Conservation (phyloP, 371 early-diverging fungal genomes). For the Mucor saturninus region DNA sequence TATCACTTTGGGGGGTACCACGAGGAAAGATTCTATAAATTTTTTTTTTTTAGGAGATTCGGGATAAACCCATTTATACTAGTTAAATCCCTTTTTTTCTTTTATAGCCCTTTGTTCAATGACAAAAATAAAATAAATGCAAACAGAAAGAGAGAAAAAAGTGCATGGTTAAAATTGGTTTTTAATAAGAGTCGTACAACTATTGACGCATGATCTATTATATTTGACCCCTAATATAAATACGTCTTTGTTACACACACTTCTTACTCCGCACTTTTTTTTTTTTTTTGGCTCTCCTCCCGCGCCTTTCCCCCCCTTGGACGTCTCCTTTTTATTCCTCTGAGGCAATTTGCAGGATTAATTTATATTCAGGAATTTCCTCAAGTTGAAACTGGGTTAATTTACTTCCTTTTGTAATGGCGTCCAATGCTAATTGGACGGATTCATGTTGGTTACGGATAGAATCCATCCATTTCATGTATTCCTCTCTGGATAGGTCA, state of each 20-base stretch:
- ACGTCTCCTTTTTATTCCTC: constrained; percentile 10
- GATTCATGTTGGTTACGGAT: constrained; percentile 52
- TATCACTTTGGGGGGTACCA: constrained; percentile 23
- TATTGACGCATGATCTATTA: too few relatives aligned
- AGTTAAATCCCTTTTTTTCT: constrained; percentile 8
- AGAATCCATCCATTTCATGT: constrained; percentile 66
- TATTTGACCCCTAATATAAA: too few relatives aligned
- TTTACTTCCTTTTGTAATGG: constrained; percentile 38
- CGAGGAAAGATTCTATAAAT: constrained; percentile 15
- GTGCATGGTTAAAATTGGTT: neutral
- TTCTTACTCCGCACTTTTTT: neutral
- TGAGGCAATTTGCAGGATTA: constrained; percentile 34
- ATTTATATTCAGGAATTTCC: constrained; percentile 39
- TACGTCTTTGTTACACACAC: neutral
- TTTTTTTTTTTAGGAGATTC: constrained; percentile 7
- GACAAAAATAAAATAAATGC: neutral
- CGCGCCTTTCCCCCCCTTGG: neutral
- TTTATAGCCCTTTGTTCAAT: neutral
- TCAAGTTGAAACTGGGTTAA: constrained; percentile 26
- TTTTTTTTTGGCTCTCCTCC: too few relatives aligned
- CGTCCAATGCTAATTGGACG: constrained; percentile 37
- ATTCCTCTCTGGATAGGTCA: constrained; percentile 61
- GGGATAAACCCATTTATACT: constrained; percentile 8
- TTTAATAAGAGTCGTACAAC: neutral
- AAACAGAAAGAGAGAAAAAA: neutral